phyloP scores from a whole-genome alignment of 345 rosid genomes.

The Punica granatum region DNA sequence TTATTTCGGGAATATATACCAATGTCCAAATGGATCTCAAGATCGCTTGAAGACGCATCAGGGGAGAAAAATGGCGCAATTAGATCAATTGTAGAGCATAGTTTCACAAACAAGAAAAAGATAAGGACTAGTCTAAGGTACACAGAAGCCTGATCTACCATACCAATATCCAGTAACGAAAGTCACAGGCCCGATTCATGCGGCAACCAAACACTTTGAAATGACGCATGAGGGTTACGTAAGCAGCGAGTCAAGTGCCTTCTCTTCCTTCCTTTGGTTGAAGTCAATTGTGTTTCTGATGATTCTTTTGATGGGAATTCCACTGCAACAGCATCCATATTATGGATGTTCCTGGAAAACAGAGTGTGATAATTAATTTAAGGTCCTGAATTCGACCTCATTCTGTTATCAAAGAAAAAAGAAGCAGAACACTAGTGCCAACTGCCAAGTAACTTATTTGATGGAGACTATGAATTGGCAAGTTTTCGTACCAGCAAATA shows the following conservation, averaged over 20 bases:
- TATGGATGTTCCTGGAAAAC: slow-evolving; percentile 63
- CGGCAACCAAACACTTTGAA: background rate
- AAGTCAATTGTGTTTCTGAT: slow-evolving; percentile 7
- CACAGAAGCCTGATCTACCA: background rate
- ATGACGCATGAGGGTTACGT: background rate
- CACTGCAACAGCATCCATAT: slow-evolving; percentile 85
- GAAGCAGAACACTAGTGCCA: background rate
- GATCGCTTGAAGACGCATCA: no score
- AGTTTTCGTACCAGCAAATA: slow-evolving; percentile 67
- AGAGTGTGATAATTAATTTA: background rate
- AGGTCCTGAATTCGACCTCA: background rate
- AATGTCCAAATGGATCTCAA: background rate
- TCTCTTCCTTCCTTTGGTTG: background rate
- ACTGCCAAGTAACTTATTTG: background rate
- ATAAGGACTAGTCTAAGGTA: background rate
- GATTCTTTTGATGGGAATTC: slow-evolving; percentile 42
- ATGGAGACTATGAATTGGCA: background rate
- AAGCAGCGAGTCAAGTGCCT: background rate
- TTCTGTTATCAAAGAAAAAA: background rate
- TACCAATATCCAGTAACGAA: background rate
- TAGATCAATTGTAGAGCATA: background rate
- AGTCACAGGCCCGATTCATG: background rate
- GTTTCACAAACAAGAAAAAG: no score
- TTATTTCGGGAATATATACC: no score
- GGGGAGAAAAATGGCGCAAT: background rate